Evolutionary conservation across 768 basidiomycete species (phyloP).

Genomic region (Boletus insuetus): DNA sequence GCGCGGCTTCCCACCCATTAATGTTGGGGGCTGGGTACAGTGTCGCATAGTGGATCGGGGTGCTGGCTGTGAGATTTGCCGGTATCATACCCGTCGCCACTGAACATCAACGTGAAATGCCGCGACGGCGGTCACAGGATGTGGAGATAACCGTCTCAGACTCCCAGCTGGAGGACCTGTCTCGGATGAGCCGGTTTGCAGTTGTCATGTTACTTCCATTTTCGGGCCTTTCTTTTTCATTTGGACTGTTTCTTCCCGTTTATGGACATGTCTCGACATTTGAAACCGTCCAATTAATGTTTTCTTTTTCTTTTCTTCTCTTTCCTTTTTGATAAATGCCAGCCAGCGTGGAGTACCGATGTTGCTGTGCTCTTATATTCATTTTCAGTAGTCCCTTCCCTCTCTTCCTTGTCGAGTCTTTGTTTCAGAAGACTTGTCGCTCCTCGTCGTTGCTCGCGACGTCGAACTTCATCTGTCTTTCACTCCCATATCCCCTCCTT

Average conservation of each 20-base stretch:
- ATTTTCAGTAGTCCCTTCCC: constrained; percentile 18
- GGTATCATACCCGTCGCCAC: constrained; percentile 14
- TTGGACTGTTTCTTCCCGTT: constrained; percentile 3
- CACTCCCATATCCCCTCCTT: constrained; percentile 24
- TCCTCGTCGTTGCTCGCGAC: constrained; percentile 24
- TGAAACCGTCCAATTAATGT: not conserved
- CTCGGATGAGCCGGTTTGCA: constrained; percentile 29
- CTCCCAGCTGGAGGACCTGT: constrained; percentile 13
- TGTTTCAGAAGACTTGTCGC: constrained; percentile 21
- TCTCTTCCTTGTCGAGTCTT: constrained; percentile 27
- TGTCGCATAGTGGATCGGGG: not conserved
- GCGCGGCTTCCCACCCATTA: constrained; percentile 3
- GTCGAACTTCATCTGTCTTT: constrained; percentile 18
- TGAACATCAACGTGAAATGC: constrained; percentile 14
- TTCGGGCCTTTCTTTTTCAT: constrained; percentile 10
- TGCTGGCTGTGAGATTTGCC: constrained; percentile 16
- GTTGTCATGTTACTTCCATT: constrained; percentile 16
- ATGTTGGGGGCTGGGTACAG: not conserved
- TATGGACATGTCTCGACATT: constrained; percentile 18
- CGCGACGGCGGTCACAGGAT: constrained; percentile 11
- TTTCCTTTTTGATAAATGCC: constrained; percentile 10
- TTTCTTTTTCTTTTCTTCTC: constrained; percentile 5
- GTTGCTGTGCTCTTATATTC: constrained; percentile 36
- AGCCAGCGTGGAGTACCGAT: constrained; percentile 16
- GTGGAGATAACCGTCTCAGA: constrained; percentile 22